Evolutionary conservation across 2,329 filamentous ascomycete species (phyloP).

Genomic region (Pseudogymnoascus sp.): DNA sequence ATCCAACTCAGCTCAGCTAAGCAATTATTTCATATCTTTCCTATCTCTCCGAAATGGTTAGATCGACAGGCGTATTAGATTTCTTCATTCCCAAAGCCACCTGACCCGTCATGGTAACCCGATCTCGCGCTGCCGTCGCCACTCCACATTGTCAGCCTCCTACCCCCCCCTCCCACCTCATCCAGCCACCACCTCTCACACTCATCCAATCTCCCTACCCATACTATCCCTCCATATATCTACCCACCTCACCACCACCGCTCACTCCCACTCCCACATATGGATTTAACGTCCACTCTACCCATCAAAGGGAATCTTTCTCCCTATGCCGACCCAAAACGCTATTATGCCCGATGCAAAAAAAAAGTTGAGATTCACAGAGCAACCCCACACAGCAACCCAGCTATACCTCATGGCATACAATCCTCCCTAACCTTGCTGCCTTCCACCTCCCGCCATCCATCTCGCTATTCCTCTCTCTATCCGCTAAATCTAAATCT

Average conservation of each 20-base stretch:
- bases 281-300: slow-evolving; percentile 4
- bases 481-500: slow-evolving; percentile 66
- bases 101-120: background rate
- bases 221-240: background rate
- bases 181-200: background rate
- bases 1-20: background rate
- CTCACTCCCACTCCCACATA: background rate
- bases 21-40: background rate
- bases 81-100: background rate
- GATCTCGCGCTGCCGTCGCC: background rate
- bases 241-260: background rate
- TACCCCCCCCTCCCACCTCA: background rate
- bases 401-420: background rate
- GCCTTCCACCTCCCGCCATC: background rate
- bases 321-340: slow-evolving; percentile 1
- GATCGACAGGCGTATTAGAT: background rate
- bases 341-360: slow-evolving; percentile 4
- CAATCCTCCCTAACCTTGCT: background rate
- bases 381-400: background rate
- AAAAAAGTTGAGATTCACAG: slow-evolving; percentile 7
- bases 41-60: background rate
- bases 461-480: background rate
- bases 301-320: background rate
- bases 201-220: background rate
- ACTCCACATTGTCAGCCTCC: background rate